Base-by-base conservation (phyloP, 805 yeast species). In the Sungouiozyma intestinalis region DNA sequence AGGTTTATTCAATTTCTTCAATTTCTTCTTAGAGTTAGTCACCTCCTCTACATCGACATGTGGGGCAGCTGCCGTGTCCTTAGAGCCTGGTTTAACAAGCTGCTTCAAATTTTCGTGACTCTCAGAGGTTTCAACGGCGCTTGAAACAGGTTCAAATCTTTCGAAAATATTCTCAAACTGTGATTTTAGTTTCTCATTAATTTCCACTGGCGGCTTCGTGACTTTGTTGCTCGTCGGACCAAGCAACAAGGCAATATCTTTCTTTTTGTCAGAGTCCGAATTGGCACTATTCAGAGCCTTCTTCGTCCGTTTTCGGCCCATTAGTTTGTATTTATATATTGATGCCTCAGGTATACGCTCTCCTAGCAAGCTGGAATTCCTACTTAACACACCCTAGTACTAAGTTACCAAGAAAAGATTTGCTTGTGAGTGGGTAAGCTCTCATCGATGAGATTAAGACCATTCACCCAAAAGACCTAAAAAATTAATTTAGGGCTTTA, bases 1-100 rank as follows among this genome's bases (percentile, higher is more conserved):
- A 0, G 85, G 73, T 50, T 80, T 79, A 40, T 71, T 67, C 37
- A 61, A 53, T 46, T 69, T 69, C 35, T 77, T 67, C 19, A 68
- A 63, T 54, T 81, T 79, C 41, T 75, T 68, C 43, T 71, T 76
- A 3, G 61, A 54, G 19, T 33, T 16, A 1, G 14, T 31, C 6
- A 14, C 16, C 16, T 41, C 45, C n/a, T 54, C 57, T 19, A 48
- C 57, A 4, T 55, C 58, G 21, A 50, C 27, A 14, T 14, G 31
- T 15, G 16, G 16, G 13, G 14, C 36, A 3, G 13, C 33, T 33
- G 27, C 17, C 33, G 16, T 15, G 16, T 15, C 16, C 33, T 4
- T 16, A 11, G 38, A 13, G 8, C 6, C 16, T 11, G n/a, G 11
- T 24, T 19, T 33, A 24, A 18, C n/a, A 4, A 31, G 3, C 14